These are phyloP conservation scores for Papiliotrema laurentii DNA, from an alignment of 1,284 basidiomycete species.

Conservation along the genomic window DNA sequence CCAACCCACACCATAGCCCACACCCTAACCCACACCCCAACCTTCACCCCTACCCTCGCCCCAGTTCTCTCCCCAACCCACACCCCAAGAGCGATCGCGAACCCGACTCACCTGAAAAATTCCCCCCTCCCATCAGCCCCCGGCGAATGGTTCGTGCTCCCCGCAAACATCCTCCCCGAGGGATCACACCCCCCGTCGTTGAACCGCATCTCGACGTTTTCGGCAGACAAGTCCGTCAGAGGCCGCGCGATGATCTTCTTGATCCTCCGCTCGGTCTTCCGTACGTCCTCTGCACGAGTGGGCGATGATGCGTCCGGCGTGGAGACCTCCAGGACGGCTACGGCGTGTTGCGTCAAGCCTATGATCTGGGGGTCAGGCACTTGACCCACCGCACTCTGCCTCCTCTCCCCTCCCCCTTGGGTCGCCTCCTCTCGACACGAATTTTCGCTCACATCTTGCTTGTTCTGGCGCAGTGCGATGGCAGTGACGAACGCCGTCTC, in stretches of 20 bases:
- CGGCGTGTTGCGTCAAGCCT: slow-evolving; percentile 8
- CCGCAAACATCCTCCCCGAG: slow-evolving; percentile 35
- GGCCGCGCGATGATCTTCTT: slow-evolving; percentile 20
- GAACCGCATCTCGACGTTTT: slow-evolving; percentile 30
- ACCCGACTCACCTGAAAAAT: slow-evolving; percentile 29
- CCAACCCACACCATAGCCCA: no score
- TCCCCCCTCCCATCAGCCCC: slow-evolving; percentile 23
- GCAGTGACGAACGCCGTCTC: slow-evolving; percentile 27
- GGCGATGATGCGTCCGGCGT: neutral
- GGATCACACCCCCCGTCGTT: slow-evolving; percentile 47
- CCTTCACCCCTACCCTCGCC: no score
- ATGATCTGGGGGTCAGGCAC: slow-evolving; percentile 3
- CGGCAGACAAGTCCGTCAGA: slow-evolving; percentile 12
- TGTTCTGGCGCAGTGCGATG: slow-evolving; percentile 26
- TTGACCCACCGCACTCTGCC: neutral
- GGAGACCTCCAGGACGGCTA: slow-evolving; percentile 13
- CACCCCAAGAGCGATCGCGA: neutral
- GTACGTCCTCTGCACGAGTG: neutral
- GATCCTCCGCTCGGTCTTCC: slow-evolving; percentile 7
- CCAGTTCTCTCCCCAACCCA: no score
- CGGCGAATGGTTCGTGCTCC: slow-evolving; percentile 29
- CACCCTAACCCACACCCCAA: no score
- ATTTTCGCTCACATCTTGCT: slow-evolving; percentile 25
- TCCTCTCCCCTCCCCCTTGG: neutral
- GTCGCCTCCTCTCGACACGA: neutral